phyloP scores from a whole-genome alignment of 2,329 filamentous ascomycete genomes.

The Trichoderma koningii region DNA sequence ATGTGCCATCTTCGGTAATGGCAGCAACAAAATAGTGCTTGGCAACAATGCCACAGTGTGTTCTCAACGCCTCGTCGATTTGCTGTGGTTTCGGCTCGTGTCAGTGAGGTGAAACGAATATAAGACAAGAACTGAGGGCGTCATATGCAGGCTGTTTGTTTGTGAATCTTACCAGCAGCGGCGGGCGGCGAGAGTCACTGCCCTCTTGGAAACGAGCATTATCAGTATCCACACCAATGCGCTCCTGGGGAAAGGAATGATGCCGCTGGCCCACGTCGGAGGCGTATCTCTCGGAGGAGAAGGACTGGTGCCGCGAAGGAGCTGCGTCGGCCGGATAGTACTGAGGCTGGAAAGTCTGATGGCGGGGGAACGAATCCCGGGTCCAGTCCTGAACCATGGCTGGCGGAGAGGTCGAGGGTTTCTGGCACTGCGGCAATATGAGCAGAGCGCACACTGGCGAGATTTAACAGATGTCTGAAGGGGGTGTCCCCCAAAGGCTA shows the following conservation, averaged over 20 bases:
- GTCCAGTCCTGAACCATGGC: constrained; percentile 47
- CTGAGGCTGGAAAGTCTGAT: constrained; percentile 36
- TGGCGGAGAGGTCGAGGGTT: background rate
- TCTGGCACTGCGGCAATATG: background rate
- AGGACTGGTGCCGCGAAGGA: constrained; percentile 37
- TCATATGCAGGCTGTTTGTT: background rate
- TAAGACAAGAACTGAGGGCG: background rate
- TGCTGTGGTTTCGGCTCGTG: constrained; percentile 40
- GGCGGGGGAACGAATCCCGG: constrained; percentile 44
- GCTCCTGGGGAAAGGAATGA: constrained; percentile 37
- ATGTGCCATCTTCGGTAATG: constrained; percentile 51
- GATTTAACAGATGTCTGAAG: constrained; percentile 1
- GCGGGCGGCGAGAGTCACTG: constrained; percentile 42
- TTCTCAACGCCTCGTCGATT: constrained; percentile 54
- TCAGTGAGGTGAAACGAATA: background rate
- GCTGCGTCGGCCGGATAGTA: constrained; percentile 30
- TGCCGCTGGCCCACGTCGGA: constrained; percentile 37
- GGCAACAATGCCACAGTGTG: constrained; percentile 55
- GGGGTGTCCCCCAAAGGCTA: background rate
- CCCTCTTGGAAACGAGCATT: constrained; percentile 42
- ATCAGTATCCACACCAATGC: constrained; percentile 38
- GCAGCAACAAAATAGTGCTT: constrained; percentile 56
- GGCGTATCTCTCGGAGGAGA: constrained; percentile 37
- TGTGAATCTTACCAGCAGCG: constrained; percentile 42
- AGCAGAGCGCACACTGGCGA: constrained; percentile 1